Base-by-base conservation (phyloP, 257 asterid genomes). In the Solanum bulbocastanum region DNA sequence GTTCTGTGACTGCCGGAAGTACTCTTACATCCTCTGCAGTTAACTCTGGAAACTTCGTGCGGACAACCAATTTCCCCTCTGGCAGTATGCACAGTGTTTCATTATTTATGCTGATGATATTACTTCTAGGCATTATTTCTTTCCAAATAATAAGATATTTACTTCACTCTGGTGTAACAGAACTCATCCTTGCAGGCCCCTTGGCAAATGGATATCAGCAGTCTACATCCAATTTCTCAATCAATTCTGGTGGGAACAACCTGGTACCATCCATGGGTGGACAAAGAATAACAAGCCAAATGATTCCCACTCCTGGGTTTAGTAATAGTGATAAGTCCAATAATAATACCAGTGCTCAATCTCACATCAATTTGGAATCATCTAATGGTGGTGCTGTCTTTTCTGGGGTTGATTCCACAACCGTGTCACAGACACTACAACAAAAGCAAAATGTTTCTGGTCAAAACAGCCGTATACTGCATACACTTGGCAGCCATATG, bases 271-370 rank as follows among this genome's bases (percentile, higher is more conserved):
- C 98, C 89, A 83, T 93, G 91, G 95, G 93, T 85, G 92, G 86
- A 74, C 96, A 93, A 88, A 95, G 98, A 89, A 92, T 93, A 94
- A 79, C 95, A n/a, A 93, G 96, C 90, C 99, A 96, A 92, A 97
- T 96, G 99, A 97, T 97, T 68, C 98, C 99, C 11, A 95, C 99
- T 79, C 98, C 99, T 89, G 99, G 99, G 87, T 91, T 94, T 83
- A 93, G 87, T 90, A 94, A 90, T 88, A 91, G 74, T 88, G 93
- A 89, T 87, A 93, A 89, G 36, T 68, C 91, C 44, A 93, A 92
- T 88, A 92, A 82, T 79, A 88, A 87, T 88, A 88, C 86, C 90
- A 92, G 88, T 86, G 92, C 88, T 88, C 96, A 90, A 84, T 83
- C 92, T 37, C 88, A 91, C 89, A 88, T 91, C 92, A 95, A 93